Percentiles rank a stretch among this genome's conserved stretches.
phyloP scores from a whole-genome alignment of 768 basidiomycete species.

The Hericium coralloides region DNA sequence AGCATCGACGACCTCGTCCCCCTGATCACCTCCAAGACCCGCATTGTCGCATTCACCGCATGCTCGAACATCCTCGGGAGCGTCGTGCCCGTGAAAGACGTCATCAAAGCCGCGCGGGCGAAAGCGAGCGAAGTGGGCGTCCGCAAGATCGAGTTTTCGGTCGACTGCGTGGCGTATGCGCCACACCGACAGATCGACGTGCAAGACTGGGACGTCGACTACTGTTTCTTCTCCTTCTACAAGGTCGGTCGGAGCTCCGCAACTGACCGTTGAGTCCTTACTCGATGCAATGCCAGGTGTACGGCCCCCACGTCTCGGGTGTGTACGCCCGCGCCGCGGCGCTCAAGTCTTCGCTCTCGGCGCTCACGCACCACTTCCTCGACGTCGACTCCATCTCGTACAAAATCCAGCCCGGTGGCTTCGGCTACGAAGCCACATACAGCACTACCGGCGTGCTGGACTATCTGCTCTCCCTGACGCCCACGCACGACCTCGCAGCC shows the following conservation, averaged over 20 bases:
- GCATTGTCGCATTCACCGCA: constrained; percentile 64
- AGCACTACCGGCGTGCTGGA: constrained; percentile 48
- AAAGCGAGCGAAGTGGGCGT: constrained; percentile 44
- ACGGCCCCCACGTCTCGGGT: constrained; percentile 63
- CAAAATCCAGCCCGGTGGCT: constrained; percentile 68
- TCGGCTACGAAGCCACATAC: constrained; percentile 66
- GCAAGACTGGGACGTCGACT: constrained; percentile 71
- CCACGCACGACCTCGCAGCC: constrained; percentile 31
- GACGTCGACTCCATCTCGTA: constrained; percentile 33
- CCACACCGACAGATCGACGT: constrained; percentile 69
- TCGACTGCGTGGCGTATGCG: constrained; percentile 76
- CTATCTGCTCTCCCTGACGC: constrained; percentile 56
- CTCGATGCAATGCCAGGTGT: constrained; percentile 37
- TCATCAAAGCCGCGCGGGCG: constrained; percentile 41
- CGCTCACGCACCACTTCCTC: constrained; percentile 68
- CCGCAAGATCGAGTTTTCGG: constrained; percentile 52
- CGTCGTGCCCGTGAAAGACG: constrained; percentile 49
- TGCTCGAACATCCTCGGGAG: constrained; percentile 73
- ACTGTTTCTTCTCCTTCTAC: constrained; percentile 63
- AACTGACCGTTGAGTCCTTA: background rate
- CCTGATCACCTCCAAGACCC: constrained; percentile 55
- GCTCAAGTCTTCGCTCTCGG: constrained; percentile 42
- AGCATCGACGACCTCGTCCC: constrained; percentile 48
- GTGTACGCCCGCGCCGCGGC: constrained; percentile 48
- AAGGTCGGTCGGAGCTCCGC: constrained; percentile 36